Evolutionary conservation across 2,329 filamentous ascomycete genomes (phyloP).

Genomic region (Colletotrichum sp.): DNA sequence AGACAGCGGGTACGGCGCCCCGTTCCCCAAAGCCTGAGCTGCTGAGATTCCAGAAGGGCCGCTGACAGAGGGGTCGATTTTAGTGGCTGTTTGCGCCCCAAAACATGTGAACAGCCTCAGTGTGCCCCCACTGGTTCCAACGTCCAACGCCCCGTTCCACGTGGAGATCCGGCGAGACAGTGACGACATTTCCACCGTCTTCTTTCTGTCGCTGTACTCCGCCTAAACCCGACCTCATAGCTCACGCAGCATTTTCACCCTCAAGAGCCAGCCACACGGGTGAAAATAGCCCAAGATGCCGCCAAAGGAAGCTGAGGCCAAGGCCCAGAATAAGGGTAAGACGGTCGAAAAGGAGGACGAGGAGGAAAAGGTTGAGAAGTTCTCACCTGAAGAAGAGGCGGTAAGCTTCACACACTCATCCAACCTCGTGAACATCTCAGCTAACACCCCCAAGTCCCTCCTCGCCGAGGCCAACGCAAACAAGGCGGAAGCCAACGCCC

Average conservation of each 20-base stretch:
- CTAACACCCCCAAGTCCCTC: slow-evolving; percentile 60
- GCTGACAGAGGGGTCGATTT: background rate
- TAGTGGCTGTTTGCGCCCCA: background rate
- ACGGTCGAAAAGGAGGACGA: slow-evolving; percentile 21
- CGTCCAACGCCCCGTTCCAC: background rate
- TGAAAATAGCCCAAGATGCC: background rate
- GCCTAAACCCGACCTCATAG: too few species aligned
- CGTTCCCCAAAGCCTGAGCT: background rate
- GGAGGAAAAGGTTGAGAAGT: slow-evolving; percentile 38
- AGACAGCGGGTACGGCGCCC: background rate
- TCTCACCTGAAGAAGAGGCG: slow-evolving; percentile 62
- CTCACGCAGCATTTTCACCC: background rate
- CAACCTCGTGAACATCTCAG: background rate
- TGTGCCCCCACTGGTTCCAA: background rate
- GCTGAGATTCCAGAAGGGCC: background rate
- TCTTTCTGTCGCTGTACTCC: background rate
- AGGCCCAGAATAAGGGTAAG: slow-evolving; percentile 10
- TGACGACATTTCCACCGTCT: slow-evolving; percentile 11
- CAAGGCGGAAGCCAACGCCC: slow-evolving; percentile 78
- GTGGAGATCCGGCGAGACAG: slow-evolving; percentile 5
- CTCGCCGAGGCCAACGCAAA: slow-evolving; percentile 73
- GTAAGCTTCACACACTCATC: slow-evolving; percentile 38
- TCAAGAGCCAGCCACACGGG: background rate
- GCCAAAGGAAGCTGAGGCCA: background rate
- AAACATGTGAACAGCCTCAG: slow-evolving; percentile 18